Evolutionary conservation across 2,329 filamentous ascomycete species (phyloP), one percentile per base, ranked within the genome.

Genomic region (Emergomyces orientalis): DNA sequence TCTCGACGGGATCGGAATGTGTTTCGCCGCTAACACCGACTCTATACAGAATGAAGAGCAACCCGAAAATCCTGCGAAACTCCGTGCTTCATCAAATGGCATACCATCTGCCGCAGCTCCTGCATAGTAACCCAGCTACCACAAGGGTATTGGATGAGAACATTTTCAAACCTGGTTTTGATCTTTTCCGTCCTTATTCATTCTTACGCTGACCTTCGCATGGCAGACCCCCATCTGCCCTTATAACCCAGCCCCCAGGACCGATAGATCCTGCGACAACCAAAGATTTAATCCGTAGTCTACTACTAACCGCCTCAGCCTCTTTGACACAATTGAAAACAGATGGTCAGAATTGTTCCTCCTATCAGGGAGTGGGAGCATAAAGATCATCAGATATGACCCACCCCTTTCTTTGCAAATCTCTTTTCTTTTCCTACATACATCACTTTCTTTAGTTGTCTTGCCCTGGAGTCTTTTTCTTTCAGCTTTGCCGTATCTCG

Each of bases 1-100:
- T 27, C 30, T 55, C 27, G 14, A 45, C 25, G 25, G 39, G 37
- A 37, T 61, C 19, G 32, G 34, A 32, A 62, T 59, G 6, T 56
- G 43, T 45, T 54, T 39, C 45, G 22, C 39, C 62, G 63, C 65
- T 66, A 59, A 67, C 51, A 25, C 51, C 39, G 41, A 55, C 55
- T 63, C 11, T 56, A 14, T 63, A 45, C 61, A 67, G 66, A 43
- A 30, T 32, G 62, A 66, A 59, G 63, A 60, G 54, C 19, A 60
- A 14, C 25, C 63, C 58, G 62, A 66, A 41, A 59, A 47, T 30
- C 62, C 61, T 25, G 45, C 65, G 30, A 67, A 67, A 63, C 66
- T 65, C n/a, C 65, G 59, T 34, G 56, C 63, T 59, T 65, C 65
- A 51, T 60, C 63, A 54, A 65, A 66, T 60, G 66, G 65, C 45